Base-by-base conservation (phyloP, 768 basidiomycete genomes). In the Mycena epipterygia region DNA sequence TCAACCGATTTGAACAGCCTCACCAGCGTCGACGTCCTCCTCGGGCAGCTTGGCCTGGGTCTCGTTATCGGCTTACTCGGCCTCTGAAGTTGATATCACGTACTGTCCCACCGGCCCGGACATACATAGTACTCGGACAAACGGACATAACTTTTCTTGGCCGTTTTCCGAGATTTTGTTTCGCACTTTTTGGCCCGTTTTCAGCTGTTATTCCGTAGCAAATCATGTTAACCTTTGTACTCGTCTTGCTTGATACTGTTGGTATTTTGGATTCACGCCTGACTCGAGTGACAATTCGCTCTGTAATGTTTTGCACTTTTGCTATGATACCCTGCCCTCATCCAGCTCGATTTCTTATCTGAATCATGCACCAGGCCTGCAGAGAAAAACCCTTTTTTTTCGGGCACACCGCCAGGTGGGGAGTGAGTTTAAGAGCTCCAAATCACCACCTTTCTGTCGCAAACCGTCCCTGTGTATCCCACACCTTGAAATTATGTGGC, bases 1-100 rank as follows among this genome's bases (percentile, higher is more conserved):
- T 63, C 44, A 61, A 59, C 39, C 57, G 57, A 37, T 79, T 5
- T 79, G 79, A 9, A 83, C 23, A 64, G 62, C 51, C 62, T 64
- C 62, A 12, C 14, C 51, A 29, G 29, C 62, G 62, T 64, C 49
- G 30, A 37, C 46, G 46, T 33, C 33, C 44, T 62, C 60, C 60
- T 62, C 46, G 48, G 23, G 19, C 19, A 17, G 57, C 27, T 59
- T 49, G 60, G 46, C 35, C 48, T 61, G 32, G 33, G 60, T 37
- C 60, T 62, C 60, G 46, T 41, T 41, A 41, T 41, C 39, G 39
- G 39, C 39, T 41, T 17, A 41, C 39, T 41, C 39, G 39, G 39
- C 39, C 39, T 41, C 39, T 41, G 39, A 41, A 41, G 39, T 58
- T 56, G 53, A 60, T 9, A 77, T 73, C 14, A 55, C 35, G 32